phyloP scores from a whole-genome alignment of 495 filamentous ascomycete species.

The Poronia punctata region DNA sequence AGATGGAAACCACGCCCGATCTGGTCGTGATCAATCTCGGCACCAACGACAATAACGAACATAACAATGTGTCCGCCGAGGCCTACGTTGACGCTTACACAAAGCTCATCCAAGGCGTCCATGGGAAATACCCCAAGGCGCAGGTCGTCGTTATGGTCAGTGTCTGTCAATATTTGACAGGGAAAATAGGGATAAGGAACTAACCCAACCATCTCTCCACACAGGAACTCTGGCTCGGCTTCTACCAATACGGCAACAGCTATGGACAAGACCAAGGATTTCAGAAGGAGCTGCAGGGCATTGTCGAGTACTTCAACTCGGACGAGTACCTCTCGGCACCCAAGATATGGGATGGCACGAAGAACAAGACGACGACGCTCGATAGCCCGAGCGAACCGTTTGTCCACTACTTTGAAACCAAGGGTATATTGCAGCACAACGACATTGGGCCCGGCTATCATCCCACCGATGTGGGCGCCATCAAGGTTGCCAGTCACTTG shows the following conservation, averaged over 20 bases:
- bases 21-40: conserved; percentile 63
- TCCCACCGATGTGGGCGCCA: conserved; percentile 59
- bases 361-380: conserved; percentile 30
- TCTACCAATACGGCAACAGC: conserved; percentile 44
- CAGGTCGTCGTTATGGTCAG: conserved; percentile 57
- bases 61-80: conserved; percentile 49
- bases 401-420: conserved; percentile 63
- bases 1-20: conserved; percentile 51
- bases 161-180: neutral
- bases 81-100: conserved; percentile 52
- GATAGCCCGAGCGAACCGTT: conserved; percentile 39
- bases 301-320: conserved; percentile 53
- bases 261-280: conserved; percentile 47
- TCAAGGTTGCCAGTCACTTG: conserved; percentile 61
- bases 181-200: no score
- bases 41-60: conserved; percentile 57
- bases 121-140: conserved; percentile 54
- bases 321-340: conserved; percentile 36
- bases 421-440: conserved; percentile 62
- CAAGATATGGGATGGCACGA: conserved; percentile 36
- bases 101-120: conserved; percentile 54
- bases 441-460: conserved; percentile 59
- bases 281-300: conserved; percentile 44
- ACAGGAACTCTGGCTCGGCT: conserved; percentile 59
- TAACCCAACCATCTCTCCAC: no score